Evolutionary conservation across 345 rosid species (phyloP), one percentile per base, ranked within the genome.

Genomic region (Durio zibethinus): DNA sequence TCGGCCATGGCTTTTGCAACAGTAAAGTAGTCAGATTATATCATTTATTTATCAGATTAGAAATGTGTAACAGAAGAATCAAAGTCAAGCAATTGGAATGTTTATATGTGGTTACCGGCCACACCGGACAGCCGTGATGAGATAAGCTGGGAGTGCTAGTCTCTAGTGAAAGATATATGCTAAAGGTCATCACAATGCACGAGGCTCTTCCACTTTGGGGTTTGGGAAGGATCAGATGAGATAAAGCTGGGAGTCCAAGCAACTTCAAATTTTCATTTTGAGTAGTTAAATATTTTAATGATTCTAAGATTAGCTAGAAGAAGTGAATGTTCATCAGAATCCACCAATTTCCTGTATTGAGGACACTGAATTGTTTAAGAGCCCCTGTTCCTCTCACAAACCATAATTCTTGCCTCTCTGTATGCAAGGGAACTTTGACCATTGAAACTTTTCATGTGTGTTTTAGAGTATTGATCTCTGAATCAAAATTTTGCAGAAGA

Each of bases 401-500:
- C 35, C 40, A 7, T 47, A 69, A 36, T 47, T 40, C 40, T 70
- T 70, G 42, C 59, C 40, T 70, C 57, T 23, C 25, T 48, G 59
- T n/a, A 57, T 18, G n/a, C n/a, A n/a, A 7, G 36, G 5, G 72
- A 68, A 45, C 52, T 68, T 43, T 42, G 72, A 23, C 10, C 10
- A 43, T 16, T 7, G 11, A 33, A 31, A 14, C 42, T 7, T 21
- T 67, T 12, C 72, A 67, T 42, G 20, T 42, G 33, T 21, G 74
- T 9, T 70, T 25, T 29, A 27, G 3, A 7, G 0, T 50, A 20
- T 33, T 31, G 43, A 72, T 50, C 75, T 47, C 29, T 71, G 69
- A 38, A 71, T 72, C 54, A 81, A 76, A 80, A 77, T 42, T 83
- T 71, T 54, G 82, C 56, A 54, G 69, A 56, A 0, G 64, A 65